These are phyloP conservation scores for Leccinellum luteum DNA, from an alignment of 768 basidiomycete species.

Conservation along the genomic window DNA sequence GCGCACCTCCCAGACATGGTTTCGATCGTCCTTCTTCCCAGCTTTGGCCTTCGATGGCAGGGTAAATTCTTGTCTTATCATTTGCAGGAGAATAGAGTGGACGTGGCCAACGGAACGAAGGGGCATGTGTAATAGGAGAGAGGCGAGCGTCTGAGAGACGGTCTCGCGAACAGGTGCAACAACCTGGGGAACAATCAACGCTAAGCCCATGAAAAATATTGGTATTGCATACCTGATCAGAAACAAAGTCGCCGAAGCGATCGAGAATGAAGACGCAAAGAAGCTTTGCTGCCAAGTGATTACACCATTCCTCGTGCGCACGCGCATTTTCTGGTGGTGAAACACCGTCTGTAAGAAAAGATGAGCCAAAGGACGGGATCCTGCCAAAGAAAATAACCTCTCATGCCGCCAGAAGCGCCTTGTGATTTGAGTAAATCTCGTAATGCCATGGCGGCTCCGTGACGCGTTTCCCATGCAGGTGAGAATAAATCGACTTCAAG, in stretches of 20 bases:
- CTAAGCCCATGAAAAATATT: neutral
- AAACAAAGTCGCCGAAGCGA: conserved; percentile 97
- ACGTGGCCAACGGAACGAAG: conserved; percentile 75
- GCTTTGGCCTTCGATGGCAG: conserved; percentile 36
- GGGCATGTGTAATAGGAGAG: conserved; percentile 86
- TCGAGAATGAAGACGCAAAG: conserved; percentile 91
- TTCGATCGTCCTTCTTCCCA: conserved; percentile 37
- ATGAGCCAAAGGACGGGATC: neutral
- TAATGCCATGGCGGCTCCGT: conserved; percentile 90
- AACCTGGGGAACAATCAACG: conserved; percentile 44
- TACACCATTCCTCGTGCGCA: conserved; percentile 85
- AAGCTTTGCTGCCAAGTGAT: conserved; percentile 79
- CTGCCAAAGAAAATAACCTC: conserved; percentile 41
- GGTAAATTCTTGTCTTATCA: conserved; percentile 88
- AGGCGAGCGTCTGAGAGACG: conserved; percentile 90
- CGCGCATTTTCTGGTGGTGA: conserved; percentile 56
- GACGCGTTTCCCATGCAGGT: conserved; percentile 88
- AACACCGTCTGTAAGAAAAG: conserved; percentile 43
- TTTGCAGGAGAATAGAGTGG: conserved; percentile 79
- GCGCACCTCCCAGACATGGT: conserved; percentile 92
- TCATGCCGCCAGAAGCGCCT: conserved; percentile 80
- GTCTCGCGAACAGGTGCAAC: conserved; percentile 97
- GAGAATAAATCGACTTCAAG: conserved; percentile 84
- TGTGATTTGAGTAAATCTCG: conserved; percentile 85
- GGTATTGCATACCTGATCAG: conserved; percentile 63